A percentile compares a stretch with the other conserved stretches of the same genome.
Conservation (phyloP, 2,329 filamentous ascomycete genomes). For the Exophiala xenobiotica region DNA sequence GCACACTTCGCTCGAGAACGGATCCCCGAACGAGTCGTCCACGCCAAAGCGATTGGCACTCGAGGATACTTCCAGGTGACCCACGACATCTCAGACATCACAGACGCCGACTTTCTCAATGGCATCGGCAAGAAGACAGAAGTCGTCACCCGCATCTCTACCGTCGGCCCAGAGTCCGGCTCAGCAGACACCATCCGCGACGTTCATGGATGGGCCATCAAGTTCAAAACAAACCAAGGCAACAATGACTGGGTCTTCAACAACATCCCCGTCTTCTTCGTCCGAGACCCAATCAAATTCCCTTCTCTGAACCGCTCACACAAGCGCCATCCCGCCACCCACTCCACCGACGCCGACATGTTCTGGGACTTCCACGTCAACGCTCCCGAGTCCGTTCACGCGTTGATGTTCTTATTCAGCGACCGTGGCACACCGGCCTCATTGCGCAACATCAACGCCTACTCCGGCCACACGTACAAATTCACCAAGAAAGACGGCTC, state of each 20-base stretch:
- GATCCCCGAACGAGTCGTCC: slow-evolving; percentile 62
- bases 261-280: slow-evolving; percentile 66
- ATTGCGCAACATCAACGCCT: slow-evolving; percentile 66
- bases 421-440: slow-evolving; percentile 66
- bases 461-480: slow-evolving; percentile 67
- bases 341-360: slow-evolving; percentile 68
- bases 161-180: slow-evolving; percentile 48
- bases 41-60: slow-evolving; percentile 59
- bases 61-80: slow-evolving; percentile 63
- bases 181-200: slow-evolving; percentile 51
- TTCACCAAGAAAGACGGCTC: slow-evolving; percentile 64
- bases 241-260: slow-evolving; percentile 53
- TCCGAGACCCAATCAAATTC: slow-evolving; percentile 69
- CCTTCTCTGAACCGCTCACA: slow-evolving; percentile 73
- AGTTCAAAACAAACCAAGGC: slow-evolving; percentile 54
- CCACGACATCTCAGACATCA: slow-evolving; percentile 57
- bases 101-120: slow-evolving; percentile 55
- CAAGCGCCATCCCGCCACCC: slow-evolving; percentile 68
- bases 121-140: slow-evolving; percentile 55
- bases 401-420: slow-evolving; percentile 65
- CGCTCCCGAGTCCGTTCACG: slow-evolving; percentile 63
- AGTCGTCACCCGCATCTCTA: slow-evolving; percentile 49
- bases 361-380: slow-evolving; percentile 67
- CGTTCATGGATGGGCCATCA: slow-evolving; percentile 51
- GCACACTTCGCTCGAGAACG: slow-evolving; percentile 63